phyloP scores from a whole-genome alignment of 768 basidiomycete genomes.

The Suillus variegatus region DNA sequence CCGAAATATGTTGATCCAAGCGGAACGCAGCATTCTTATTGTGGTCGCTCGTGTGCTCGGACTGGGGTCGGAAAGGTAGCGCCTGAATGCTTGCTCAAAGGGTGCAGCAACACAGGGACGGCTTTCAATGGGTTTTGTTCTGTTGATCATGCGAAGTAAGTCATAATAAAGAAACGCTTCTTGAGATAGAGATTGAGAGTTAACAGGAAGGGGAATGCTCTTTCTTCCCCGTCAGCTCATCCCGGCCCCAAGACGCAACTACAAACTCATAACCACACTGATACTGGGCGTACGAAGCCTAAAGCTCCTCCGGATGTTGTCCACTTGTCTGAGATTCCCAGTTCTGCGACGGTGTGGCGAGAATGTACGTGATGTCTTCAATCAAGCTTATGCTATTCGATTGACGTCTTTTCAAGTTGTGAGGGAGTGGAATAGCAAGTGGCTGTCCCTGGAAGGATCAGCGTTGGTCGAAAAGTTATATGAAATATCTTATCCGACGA shows the following conservation, averaged over 20 bases:
- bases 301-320: conserved; percentile 32
- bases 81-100: conserved; percentile 47
- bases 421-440: conserved; percentile 5
- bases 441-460: conserved; percentile 3
- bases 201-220: neutral
- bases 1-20: conserved; percentile 63
- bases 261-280: neutral
- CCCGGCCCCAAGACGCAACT: neutral
- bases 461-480: conserved; percentile 56
- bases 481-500: conserved; percentile 42
- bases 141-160: conserved; percentile 58
- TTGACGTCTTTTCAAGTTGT: conserved; percentile 6
- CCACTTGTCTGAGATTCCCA: conserved; percentile 49
- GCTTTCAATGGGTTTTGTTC: conserved; percentile 58
- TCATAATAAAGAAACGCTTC: conserved; percentile 1
- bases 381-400: conserved; percentile 18
- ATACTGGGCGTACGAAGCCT: neutral
- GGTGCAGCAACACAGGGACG: conserved; percentile 53
- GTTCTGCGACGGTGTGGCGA: conserved; percentile 50
- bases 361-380: conserved; percentile 42
- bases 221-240: neutral
- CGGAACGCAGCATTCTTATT: conserved; percentile 59
- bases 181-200: neutral
- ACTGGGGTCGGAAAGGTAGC: conserved; percentile 39
- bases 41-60: conserved; percentile 62